A percentile compares a stretch with the other conserved stretches of the same genome.
Conservation (phyloP, 495 filamentous ascomycete species). For the Aspergillus asperescens region DNA sequence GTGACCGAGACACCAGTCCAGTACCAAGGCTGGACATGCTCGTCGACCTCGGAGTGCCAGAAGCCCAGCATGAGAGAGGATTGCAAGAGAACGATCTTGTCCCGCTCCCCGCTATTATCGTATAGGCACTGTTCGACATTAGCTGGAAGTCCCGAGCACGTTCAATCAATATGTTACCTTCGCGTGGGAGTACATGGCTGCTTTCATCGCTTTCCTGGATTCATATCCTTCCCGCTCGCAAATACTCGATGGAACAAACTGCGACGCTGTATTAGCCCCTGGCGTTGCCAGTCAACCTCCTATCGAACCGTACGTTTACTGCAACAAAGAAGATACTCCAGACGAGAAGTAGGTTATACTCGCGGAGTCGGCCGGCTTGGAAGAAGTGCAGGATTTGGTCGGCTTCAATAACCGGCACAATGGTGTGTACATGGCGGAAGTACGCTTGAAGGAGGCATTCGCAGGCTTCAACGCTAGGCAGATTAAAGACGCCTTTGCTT, state of each 20-base stretch:
- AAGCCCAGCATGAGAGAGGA: slow-evolving; percentile 36
- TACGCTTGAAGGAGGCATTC: slow-evolving; percentile 28
- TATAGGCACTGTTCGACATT: slow-evolving; percentile 32
- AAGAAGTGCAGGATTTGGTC: slow-evolving; percentile 25
- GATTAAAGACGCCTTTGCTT: slow-evolving; percentile 27
- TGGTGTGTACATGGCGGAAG: slow-evolving; percentile 37
- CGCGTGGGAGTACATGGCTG: slow-evolving; percentile 33
- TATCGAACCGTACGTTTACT: slow-evolving; percentile 22
- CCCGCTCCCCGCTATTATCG: slow-evolving; percentile 27
- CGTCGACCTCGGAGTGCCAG: slow-evolving; percentile 35
- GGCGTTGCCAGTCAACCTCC: neutral
- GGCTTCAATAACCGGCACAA: slow-evolving; percentile 36
- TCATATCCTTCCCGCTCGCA: slow-evolving; percentile 29
- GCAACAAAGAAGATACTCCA: slow-evolving; percentile 43
- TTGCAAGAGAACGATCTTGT: slow-evolving; percentile 37
- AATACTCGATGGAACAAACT: slow-evolving; percentile 27
- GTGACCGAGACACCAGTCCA: slow-evolving; percentile 36
- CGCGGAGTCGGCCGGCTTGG: slow-evolving; percentile 17
- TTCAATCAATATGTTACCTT: slow-evolving; percentile 21
- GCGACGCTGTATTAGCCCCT: neutral
- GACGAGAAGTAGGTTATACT: slow-evolving; percentile 32
- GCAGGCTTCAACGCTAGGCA: slow-evolving; percentile 23
- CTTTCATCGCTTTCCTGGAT: slow-evolving; percentile 35
- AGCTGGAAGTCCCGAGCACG: neutral
- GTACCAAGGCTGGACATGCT: slow-evolving; percentile 34